Evolutionary conservation across 768 basidiomycete species (phyloP).

Genomic region (Butyriboletus loyo): DNA sequence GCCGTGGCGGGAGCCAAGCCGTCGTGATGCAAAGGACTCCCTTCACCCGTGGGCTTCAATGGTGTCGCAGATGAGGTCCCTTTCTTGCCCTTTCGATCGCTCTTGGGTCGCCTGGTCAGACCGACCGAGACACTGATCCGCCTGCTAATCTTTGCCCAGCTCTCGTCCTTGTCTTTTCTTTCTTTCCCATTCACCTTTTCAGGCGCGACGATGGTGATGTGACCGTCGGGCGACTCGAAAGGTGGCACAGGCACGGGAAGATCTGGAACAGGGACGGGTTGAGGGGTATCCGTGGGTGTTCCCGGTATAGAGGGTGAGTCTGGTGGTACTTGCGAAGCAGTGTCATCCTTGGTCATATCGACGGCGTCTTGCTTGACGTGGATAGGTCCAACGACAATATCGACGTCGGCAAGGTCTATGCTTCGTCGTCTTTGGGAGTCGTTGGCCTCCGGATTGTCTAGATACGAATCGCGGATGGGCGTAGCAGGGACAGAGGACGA

Average conservation of each 20-base stretch:
- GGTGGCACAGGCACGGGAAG: not conserved
- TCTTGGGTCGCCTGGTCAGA: conserved; percentile 34
- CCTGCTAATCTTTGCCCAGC: conserved; percentile 64
- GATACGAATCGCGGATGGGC: conserved; percentile 29
- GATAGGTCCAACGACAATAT: conserved; percentile 21
- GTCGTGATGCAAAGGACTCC: not conserved
- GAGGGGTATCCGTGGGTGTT: conserved; percentile 13
- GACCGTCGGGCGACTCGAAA: conserved; percentile 23
- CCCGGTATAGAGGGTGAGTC: conserved; percentile 15
- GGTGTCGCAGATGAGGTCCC: conserved; percentile 13
- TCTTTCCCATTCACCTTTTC: conserved; percentile 36
- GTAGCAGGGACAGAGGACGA: conserved; percentile 58
- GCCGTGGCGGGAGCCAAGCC: conserved; percentile 9
- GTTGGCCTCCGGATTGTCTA: conserved; percentile 29
- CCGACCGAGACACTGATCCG: conserved; percentile 61
- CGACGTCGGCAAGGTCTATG: conserved; percentile 34
- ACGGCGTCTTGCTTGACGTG: not conserved
- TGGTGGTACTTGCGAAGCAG: not conserved
- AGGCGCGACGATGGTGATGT: conserved; percentile 36
- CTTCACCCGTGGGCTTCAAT: conserved; percentile 30
- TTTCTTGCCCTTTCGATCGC: conserved; percentile 38
- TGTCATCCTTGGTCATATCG: conserved; percentile 2
- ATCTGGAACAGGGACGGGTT: conserved; percentile 6
- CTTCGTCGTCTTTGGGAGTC: conserved; percentile 31
- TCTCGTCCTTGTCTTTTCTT: conserved; percentile 39